Conservation (phyloP, 2,329 filamentous ascomycete species). For the Nothophoma quercina region DNA sequence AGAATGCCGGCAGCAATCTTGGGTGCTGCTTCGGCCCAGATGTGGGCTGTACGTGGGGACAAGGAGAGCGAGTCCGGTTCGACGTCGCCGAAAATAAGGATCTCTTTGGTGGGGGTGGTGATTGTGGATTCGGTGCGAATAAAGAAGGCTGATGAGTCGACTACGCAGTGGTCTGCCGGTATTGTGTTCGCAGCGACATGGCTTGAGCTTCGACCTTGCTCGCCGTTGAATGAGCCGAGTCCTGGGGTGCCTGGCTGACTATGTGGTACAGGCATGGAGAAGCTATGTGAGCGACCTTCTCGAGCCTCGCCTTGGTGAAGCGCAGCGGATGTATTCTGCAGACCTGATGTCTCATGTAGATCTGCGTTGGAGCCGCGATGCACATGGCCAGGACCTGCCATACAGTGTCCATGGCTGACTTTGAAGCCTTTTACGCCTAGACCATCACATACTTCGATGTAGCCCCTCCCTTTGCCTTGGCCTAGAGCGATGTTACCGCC, state of each 20-base stretch:
- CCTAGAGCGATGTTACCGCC: conserved; percentile 86
- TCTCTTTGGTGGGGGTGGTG: conserved; percentile 61
- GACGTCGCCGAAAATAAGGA: conserved; percentile 94
- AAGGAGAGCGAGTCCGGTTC: conserved; percentile 89
- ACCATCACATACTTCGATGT: conserved; percentile 86
- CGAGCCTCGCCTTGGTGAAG: conserved; percentile 31
- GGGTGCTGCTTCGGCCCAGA: conserved; percentile 89
- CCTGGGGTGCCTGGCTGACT: conserved; percentile 48
- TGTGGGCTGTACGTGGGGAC: conserved; percentile 77
- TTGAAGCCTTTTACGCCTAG: conserved; percentile 87
- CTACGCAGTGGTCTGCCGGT: conserved; percentile 65
- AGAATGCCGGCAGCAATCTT: conserved; percentile 79
- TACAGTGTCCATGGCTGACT: conserved; percentile 90
- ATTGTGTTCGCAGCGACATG: conserved; percentile 17
- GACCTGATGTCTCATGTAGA: conserved; percentile 46
- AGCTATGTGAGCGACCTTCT: conserved; percentile 45
- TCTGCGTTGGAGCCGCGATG: conserved; percentile 56
- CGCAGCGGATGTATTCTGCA: conserved; percentile 31
- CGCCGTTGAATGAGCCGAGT: conserved; percentile 25
- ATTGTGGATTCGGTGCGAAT: conserved; percentile 71
- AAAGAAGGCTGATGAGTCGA: conserved; percentile 93
- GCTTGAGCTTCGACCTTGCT: conserved; percentile 28
- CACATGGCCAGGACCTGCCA: conserved; percentile 62
- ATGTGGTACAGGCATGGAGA: conserved; percentile 41
- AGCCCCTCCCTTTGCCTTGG: conserved; percentile 80